These are phyloP conservation scores for Lachnellula subtilissima DNA, from an alignment of 2,329 filamentous ascomycete species.

Conservation along the genomic window DNA sequence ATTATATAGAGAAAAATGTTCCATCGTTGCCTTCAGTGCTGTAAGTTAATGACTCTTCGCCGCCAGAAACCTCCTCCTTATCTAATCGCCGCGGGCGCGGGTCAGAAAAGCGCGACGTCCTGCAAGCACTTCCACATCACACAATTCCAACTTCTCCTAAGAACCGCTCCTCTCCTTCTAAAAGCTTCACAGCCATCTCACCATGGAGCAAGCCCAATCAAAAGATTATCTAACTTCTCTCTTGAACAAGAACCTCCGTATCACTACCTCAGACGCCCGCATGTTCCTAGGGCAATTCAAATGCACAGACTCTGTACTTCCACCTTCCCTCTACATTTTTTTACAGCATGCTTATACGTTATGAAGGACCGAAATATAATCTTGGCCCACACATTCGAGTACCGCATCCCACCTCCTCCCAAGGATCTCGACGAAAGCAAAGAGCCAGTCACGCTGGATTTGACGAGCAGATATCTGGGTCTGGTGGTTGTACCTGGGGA, in stretches of 20 bases:
- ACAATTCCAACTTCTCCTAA: neutral
- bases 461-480: constrained; percentile 83
- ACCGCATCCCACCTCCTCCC: constrained; percentile 63
- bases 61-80: neutral
- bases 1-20: neutral
- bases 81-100: constrained; percentile 8
- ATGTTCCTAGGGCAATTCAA: constrained; percentile 90
- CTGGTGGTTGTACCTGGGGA: constrained; percentile 84
- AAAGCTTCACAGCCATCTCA: neutral
- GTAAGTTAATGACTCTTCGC: constrained; percentile 5
- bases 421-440: constrained; percentile 33
- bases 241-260: constrained; percentile 71
- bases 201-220: constrained; percentile 43
- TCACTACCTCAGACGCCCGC: constrained; percentile 76
- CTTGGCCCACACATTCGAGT: constrained; percentile 81
- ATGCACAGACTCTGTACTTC: constrained; percentile 81
- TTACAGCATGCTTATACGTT: neutral
- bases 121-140: neutral
- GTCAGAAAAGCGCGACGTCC: neutral
- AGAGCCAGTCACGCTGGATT: constrained; percentile 55
- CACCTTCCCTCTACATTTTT: neutral
- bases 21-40: neutral
- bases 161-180: neutral
- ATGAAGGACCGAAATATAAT: constrained; percentile 81
- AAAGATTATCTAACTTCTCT: constrained; percentile 57